Evolutionary conservation across 2,329 filamentous ascomycete genomes (phyloP).

Genomic region (Ceratocystis huliohia): DNA sequence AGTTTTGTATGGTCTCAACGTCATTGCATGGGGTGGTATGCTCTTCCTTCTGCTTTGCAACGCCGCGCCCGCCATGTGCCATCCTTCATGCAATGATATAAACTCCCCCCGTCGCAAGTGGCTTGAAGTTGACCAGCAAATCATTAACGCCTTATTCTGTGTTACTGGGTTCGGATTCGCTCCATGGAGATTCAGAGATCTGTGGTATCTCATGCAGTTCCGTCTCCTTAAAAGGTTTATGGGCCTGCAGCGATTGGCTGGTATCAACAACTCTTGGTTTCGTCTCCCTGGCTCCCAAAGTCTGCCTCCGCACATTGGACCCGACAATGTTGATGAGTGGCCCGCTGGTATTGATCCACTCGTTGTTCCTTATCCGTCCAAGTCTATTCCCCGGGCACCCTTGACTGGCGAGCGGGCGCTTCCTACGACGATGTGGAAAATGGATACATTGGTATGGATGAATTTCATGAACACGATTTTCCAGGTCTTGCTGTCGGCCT

Average conservation of each 20-base stretch:
- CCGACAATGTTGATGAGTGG: slow-evolving; percentile 37
- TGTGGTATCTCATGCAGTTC: slow-evolving; percentile 59
- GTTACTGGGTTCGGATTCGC: slow-evolving; percentile 74
- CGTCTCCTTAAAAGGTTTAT: slow-evolving; percentile 40
- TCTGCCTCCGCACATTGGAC: slow-evolving; percentile 42
- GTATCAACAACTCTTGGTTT: slow-evolving; percentile 65
- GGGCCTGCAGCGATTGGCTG: slow-evolving; percentile 56
- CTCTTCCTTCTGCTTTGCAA: slow-evolving; percentile 74
- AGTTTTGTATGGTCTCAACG: slow-evolving; percentile 66
- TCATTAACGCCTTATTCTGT: slow-evolving; percentile 60
- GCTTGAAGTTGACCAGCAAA: slow-evolving; percentile 76
- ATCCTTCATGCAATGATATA: slow-evolving; percentile 55
- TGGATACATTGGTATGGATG: slow-evolving; percentile 68
- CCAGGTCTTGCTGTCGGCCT: slow-evolving; percentile 57
- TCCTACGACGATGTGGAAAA: slow-evolving; percentile 57
- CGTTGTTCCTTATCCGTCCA: slow-evolving; percentile 48
- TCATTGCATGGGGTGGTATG: slow-evolving; percentile 86
- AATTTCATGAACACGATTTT: slow-evolving; percentile 70
- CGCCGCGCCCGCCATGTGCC: slow-evolving; percentile 60
- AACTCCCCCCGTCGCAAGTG: slow-evolving; percentile 66
- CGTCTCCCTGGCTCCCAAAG: slow-evolving; percentile 53
- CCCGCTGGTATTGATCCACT: slow-evolving; percentile 26
- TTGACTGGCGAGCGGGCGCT: slow-evolving; percentile 59
- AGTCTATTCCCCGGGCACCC: slow-evolving; percentile 51
- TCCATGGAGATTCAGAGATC: slow-evolving; percentile 72